These are phyloP conservation scores for Penicillium fuscoglaucum DNA, from an alignment of 2,329 filamentous ascomycete genomes.

Conservation along the genomic window DNA sequence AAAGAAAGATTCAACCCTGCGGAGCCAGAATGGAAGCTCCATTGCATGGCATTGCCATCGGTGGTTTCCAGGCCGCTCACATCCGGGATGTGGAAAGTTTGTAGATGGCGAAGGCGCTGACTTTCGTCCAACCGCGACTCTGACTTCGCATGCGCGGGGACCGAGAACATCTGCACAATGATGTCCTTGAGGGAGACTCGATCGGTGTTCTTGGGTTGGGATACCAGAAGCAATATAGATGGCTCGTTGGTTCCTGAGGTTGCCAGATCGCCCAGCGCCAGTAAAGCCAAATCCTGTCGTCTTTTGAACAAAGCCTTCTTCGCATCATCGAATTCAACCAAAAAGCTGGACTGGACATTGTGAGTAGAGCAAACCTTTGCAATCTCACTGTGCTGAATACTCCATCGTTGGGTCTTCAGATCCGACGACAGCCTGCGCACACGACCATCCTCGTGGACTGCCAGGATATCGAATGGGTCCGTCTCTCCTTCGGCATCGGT, in stretches of 20 bases:
- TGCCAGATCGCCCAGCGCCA: slow-evolving; percentile 37
- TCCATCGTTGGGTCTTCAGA: slow-evolving; percentile 43
- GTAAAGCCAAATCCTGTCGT: slow-evolving; percentile 42
- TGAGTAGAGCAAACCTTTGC: slow-evolving; percentile 30
- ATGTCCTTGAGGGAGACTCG: slow-evolving; percentile 36
- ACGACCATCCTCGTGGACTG: slow-evolving; percentile 47
- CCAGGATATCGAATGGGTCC: slow-evolving; percentile 42
- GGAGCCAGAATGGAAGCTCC: slow-evolving; percentile 44
- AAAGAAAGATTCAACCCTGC: slow-evolving; percentile 44
- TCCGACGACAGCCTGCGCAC: slow-evolving; percentile 44
- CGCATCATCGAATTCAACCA: slow-evolving; percentile 45
- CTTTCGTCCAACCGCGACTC: slow-evolving; percentile 21
- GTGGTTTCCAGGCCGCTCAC: slow-evolving; percentile 30
- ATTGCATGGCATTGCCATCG: slow-evolving; percentile 31
- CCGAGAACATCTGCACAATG: slow-evolving; percentile 42
- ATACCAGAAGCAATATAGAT: slow-evolving; percentile 43
- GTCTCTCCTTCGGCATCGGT: slow-evolving; percentile 26
- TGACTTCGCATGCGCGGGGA: slow-evolving; percentile 31
- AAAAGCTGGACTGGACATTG: slow-evolving; percentile 38
- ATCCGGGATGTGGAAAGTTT: slow-evolving; percentile 38
- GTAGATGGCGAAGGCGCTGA: slow-evolving; percentile 39
- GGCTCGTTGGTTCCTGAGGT: slow-evolving; percentile 31
- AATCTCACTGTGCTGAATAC: slow-evolving; percentile 37
- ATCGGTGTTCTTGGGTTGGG: slow-evolving; percentile 35
- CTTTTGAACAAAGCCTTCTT: slow-evolving; percentile 43